A percentile compares a stretch with the other conserved stretches of the same genome.
Conservation (phyloP, 2,329 filamentous ascomycete species). For the Cladosporium sp. region DNA sequence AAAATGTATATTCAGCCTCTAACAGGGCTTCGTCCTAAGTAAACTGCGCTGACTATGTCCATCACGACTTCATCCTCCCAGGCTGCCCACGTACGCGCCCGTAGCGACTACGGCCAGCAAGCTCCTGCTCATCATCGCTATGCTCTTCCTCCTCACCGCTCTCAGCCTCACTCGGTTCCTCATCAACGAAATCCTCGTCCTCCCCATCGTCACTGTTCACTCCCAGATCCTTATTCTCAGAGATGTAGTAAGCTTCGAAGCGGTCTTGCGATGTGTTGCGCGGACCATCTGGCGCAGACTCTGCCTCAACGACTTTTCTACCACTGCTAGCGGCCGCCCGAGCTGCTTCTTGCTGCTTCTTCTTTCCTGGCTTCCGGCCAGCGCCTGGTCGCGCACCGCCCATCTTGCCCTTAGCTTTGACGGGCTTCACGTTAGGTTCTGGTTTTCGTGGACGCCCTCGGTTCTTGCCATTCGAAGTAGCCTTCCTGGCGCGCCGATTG, state of each 20-base stretch:
- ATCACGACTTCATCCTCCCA: neutral
- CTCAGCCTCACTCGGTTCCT: neutral
- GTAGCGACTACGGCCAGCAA: neutral
- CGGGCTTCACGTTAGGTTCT: constrained; percentile 3
- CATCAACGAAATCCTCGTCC: constrained; percentile 9
- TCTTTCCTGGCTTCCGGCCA: constrained; percentile 15
- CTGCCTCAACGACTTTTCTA: neutral
- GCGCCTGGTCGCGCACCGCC: constrained; percentile 14
- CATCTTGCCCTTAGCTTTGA: constrained; percentile 6
- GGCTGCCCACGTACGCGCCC: neutral
- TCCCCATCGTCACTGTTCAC: constrained; percentile 17
- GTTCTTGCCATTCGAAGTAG: neutral
- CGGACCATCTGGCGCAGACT: neutral
- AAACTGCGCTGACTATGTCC: neutral
- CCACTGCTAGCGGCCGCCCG: neutral
- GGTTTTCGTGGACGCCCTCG: constrained; percentile 17
- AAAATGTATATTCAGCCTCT: too few species aligned
- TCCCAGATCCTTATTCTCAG: constrained; percentile 10
- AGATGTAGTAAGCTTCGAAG: constrained; percentile 14
- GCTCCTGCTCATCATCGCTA: neutral
- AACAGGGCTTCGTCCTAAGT: neutral
- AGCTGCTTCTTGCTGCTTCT: neutral
- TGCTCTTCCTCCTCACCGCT: constrained; percentile 3
- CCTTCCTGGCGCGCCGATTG: constrained; percentile 16
- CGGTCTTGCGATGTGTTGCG: constrained; percentile 8